Evolutionary conservation across 169 alveolate genomes (phyloP), one percentile per base, ranked within the genome.

Genomic region (Plasmodium gaboni): DNA sequence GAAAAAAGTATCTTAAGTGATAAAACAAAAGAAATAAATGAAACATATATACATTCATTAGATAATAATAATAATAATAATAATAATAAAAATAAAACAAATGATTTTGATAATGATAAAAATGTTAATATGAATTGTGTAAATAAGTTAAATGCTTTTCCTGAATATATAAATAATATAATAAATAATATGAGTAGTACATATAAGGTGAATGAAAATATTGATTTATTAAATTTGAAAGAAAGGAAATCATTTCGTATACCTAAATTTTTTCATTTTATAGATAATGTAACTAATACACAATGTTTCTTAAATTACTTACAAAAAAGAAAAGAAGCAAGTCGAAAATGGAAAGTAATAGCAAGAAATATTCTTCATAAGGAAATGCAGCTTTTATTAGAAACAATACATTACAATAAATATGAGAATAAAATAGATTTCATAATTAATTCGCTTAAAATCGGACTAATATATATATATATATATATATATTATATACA

Each of bases 121-220:
- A 55, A 50, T n/a, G 51, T 4, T 48, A 50, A 70, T 12, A 15
- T 46, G 24, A 32, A 55, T 44, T 42, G 19, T 76, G 22, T 42
- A 28, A 67, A 48, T 5, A 83, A 68, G 10, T 80, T 53, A 3
- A 53, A 61, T 26, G 69, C 0, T 61, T 8, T 65, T 17, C 80
- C 90, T 17, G 44, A 63, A 38, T 38, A 68, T 60, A 55, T 80
- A 80, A 80, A 67, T 28, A 70, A 80, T 50, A 67, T 80, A 53
- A 80, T 80, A 80, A 80, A 80, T n/a, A 55, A 80, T 44, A 80
- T 80, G 90, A 80, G 69, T 74, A 80, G 53, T 32, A 63, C 83
- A 67, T 80, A 80, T 44, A 80, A 80, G 57, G 69, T 80, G 22
- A 80, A 80, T 51, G 90, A 69, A 42, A 51, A 46, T 24, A 69